Evolutionary conservation across 306 rosid species (phyloP).

Genomic region (Argentina anserina): DNA sequence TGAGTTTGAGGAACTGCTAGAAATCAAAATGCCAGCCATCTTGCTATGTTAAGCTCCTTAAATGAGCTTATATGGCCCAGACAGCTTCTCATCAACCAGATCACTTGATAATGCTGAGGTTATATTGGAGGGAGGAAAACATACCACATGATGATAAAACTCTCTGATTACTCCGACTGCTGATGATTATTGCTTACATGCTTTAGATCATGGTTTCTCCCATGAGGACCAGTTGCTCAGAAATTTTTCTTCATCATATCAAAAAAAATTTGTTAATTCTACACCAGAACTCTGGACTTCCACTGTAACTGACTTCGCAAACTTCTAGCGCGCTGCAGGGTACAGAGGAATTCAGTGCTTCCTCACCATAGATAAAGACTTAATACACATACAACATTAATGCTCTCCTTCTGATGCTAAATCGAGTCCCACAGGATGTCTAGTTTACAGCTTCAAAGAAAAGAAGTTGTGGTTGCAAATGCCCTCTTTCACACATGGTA

Average conservation of each 20-base stretch:
- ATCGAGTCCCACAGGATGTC: conserved; percentile 37
- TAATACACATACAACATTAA: conserved; percentile 31
- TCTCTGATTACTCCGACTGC: conserved; percentile 32
- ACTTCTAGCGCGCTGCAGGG: conserved; percentile 25
- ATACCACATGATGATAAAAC: conserved; percentile 31
- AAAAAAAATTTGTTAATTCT: conserved; percentile 37
- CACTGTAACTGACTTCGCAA: conserved; percentile 28
- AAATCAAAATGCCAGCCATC: conserved; percentile 28
- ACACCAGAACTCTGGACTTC: conserved; percentile 41
- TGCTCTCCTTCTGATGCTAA: conserved; percentile 32
- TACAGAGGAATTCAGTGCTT: conserved; percentile 42
- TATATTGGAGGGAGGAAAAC: conserved; percentile 5
- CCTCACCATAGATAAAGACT: conserved; percentile 29
- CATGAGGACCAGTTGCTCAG: conserved; percentile 36
- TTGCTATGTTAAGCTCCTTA: conserved; percentile 25
- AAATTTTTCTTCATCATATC: conserved; percentile 38
- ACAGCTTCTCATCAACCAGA: conserved; percentile 25
- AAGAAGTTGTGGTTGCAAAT: conserved; percentile 95
- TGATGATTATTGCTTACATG: conserved; percentile 27
- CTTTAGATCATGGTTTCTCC: conserved; percentile 36
- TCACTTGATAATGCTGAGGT: conserved; percentile 23
- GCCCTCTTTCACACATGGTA: conserved; percentile 84
- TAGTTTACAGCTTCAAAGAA: conserved; percentile 94
- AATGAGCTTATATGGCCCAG: conserved; percentile 14
- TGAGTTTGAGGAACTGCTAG: conserved; percentile 30